Base-by-base conservation (phyloP, 352 stramenopile species). In the Pythium myriotylum region DNA sequence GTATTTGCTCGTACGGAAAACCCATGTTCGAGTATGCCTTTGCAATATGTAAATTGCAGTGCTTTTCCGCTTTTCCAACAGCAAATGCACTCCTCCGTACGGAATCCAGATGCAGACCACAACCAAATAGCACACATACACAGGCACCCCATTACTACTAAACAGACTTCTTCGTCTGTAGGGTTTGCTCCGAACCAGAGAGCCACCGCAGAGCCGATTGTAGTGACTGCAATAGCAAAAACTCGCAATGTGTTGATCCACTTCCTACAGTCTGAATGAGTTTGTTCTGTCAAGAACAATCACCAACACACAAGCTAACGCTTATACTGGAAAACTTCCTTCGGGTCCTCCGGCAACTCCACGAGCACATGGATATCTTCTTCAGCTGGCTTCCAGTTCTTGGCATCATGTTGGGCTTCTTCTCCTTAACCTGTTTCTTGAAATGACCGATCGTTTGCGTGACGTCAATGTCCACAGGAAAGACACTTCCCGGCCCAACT, bases 361-460 rank as follows among this genome's bases (percentile, higher is more conserved):
- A 68, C 61, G 23, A 64, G 46, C 62, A 69, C 62, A 37, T 69
- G 54, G 27, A 67, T 54, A 27, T 72, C 17, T 14, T 20, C 35
- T 13, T 65, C 52, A 32, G 1, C 52, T 52, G 37, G 5, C 5
- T 20, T 43, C 7, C 4, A 43, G 37, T 49, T 45, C 19, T 59
- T 48, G 45, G 49, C 26, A 53, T 59, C 14, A 51, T 19, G 50
- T 47, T 26, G 4, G 27, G 20, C 2, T 67, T 50, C 58, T 69
- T 41, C 22, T 54, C 51, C 57, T 68, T 69, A 22, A 74, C 65
- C 62, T 54, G 50, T 3, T 71, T 9, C 55, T 72, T 74, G 39
- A 74, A 26, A 46, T 69, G 19, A 33, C 27, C 68, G 23, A 69
- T 49, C 12, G 54, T 67, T 2, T 58, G 3, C 0, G 19, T 50